These are phyloP conservation scores for Kewa caespitosa DNA, from an alignment of 179 eudicot species.

Conservation along the genomic window DNA sequence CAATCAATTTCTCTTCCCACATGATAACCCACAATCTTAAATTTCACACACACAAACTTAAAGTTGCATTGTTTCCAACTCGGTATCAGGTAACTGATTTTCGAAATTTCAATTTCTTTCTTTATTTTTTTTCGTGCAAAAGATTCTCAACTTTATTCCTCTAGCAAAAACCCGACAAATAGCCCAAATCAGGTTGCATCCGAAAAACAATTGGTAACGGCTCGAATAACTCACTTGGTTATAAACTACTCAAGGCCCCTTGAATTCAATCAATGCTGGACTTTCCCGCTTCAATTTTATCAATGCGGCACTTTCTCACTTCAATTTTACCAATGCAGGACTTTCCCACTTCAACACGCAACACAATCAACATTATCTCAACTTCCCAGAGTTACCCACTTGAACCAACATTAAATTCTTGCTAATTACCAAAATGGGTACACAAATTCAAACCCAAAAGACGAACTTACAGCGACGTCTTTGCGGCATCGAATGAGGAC, in stretches of 20 bases:
- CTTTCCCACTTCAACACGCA: too few species aligned
- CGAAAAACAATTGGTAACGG: too few species aligned
- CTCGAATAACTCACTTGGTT: too few species aligned
- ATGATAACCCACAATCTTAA: neutral
- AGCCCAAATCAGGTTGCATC: too few species aligned
- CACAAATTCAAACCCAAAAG: neutral
- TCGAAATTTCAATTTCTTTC: too few species aligned
- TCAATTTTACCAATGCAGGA: too few species aligned
- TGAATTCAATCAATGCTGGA: neutral
- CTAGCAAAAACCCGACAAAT: conserved; percentile 1
- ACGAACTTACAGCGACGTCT: conserved; percentile 59
- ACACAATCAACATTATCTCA: neutral
- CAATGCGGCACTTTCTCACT: too few species aligned
- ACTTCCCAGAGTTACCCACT: neutral
- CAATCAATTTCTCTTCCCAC: neutral
- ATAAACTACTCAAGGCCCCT: neutral
- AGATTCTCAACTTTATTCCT: neutral
- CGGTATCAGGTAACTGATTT: too few species aligned
- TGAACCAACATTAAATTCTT: neutral
- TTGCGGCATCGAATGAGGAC: conserved; percentile 65
- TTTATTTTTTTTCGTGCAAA: too few species aligned
- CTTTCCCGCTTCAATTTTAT: too few species aligned
- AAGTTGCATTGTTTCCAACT: too few species aligned
- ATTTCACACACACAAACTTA: neutral
- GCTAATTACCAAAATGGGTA: neutral